Conservation (phyloP, 1,284 basidiomycete genomes). For the Chondrostereum purpureum region DNA sequence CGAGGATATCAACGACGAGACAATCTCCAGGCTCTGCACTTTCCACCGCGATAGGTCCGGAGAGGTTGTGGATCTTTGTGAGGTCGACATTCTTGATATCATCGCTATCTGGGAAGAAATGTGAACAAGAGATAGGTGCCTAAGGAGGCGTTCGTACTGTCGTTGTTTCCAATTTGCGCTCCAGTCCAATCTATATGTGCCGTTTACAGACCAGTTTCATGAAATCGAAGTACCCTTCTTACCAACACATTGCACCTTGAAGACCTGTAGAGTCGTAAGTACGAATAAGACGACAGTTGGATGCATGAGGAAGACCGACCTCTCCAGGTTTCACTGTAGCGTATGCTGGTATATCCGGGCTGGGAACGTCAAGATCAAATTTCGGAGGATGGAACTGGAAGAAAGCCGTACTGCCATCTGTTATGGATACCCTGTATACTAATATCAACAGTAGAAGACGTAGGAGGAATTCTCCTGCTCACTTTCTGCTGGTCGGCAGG, state of each 20-base stretch:
- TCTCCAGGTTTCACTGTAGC: slow-evolving; percentile 63
- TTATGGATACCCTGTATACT: slow-evolving; percentile 55
- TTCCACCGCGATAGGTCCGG: slow-evolving; percentile 69
- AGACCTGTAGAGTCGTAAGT: slow-evolving; percentile 34
- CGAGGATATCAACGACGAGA: slow-evolving; percentile 72
- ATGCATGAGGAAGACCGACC: slow-evolving; percentile 22
- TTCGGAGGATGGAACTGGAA: background rate
- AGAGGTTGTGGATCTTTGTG: slow-evolving; percentile 65
- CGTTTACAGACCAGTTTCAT: background rate
- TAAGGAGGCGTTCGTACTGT: slow-evolving; percentile 38
- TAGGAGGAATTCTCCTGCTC: slow-evolving; percentile 5
- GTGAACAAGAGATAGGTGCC: background rate
- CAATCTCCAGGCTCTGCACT: slow-evolving; percentile 77
- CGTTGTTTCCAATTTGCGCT: slow-evolving; percentile 71
- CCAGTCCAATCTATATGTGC: slow-evolving; percentile 59
- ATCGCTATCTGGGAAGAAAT: slow-evolving; percentile 44
- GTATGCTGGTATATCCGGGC: slow-evolving; percentile 63
- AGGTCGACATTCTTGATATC: slow-evolving; percentile 64
- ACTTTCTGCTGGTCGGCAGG: slow-evolving; percentile 62
- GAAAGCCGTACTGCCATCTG: slow-evolving; percentile 59
- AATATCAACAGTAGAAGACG: background rate
- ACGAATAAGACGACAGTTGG: background rate
- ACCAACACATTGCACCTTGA: slow-evolving; percentile 73
- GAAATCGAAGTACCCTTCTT: slow-evolving; percentile 18
- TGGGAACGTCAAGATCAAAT: slow-evolving; percentile 18